Evolutionary conservation across 208 protist genomes (phyloP), one percentile per base, ranked within the genome.

Genomic region (Porcisia deanei): DNA sequence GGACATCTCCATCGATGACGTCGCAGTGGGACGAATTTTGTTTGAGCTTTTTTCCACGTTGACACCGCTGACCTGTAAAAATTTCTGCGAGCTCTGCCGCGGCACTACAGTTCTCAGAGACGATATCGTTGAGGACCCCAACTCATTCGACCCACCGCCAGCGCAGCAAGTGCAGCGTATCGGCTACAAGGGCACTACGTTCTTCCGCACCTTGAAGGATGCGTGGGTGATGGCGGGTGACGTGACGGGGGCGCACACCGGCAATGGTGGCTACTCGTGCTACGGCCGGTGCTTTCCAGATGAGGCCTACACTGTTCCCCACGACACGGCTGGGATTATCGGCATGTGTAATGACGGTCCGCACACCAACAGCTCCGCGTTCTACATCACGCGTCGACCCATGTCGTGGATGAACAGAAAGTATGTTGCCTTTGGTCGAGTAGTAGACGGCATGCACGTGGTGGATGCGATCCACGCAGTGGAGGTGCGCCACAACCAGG

Each of bases 141-240:
- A 58, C 34, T 30, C 55, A 4, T 76, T 81, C 57, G 75, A 72
- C n/a, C 10, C 59, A 7, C 22, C 63, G 22, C 45, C 73, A 30
- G 75, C 80, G 39, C 39, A 30, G 37, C 52, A 18, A 8, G 74
- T 58, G 57, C 76, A 89, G 74, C 47, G 71, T 25, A 59, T 93
- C 14, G 75, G 80, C 45, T 99, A 99, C 88, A 96, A 98, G 77
- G 88, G 88, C 8, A 94, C 90, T 9, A 89, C 84, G 4, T 98
- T 99, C 80, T 98, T 99, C 71, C 94, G 98, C 49, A 91, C 96
- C 0, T 86, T 99, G 43, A 78, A 90, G 8, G 88, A 89, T 20
- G 98, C 98, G 78, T 98, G 98, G 94, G 87, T 98, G 66, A 98
- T 99, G 90, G 96, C 87, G 1, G 98, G 98, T 7, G 98, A 99